Evolutionary conservation across 371 early-diverging fungal species (phyloP).

Genomic region (Coemansia sp.): DNA sequence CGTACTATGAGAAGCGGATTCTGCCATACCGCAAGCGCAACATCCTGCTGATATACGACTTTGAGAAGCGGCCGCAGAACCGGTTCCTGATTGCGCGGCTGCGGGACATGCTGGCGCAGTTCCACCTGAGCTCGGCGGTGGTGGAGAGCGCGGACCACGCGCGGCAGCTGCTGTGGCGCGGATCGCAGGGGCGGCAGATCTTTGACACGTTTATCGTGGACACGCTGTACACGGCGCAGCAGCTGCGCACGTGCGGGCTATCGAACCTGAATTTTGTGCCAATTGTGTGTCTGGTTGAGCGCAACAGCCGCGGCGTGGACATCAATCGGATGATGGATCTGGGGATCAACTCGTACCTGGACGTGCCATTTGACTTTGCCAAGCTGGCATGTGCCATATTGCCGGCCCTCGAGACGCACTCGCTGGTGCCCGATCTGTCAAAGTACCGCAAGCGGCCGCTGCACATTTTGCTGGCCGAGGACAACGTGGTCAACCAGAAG

Average conservation of each 20-base stretch:
- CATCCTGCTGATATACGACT: slow-evolving; percentile 39
- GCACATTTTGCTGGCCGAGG: slow-evolving; percentile 76
- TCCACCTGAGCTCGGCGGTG: slow-evolving; percentile 35
- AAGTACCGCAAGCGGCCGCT: slow-evolving; percentile 55
- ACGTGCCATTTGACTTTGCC: slow-evolving; percentile 58
- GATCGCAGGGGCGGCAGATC: slow-evolving; percentile 27
- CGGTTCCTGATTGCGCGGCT: slow-evolving; percentile 11
- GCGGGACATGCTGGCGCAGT: slow-evolving; percentile 27
- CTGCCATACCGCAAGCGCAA: slow-evolving; percentile 44
- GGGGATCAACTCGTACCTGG: slow-evolving; percentile 65
- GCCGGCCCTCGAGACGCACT: slow-evolving; percentile 69
- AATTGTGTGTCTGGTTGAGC: slow-evolving; percentile 53
- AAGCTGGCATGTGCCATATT: slow-evolving; percentile 66
- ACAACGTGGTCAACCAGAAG: slow-evolving; percentile 81
- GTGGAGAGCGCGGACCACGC: slow-evolving; percentile 31
- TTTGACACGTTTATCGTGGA: slow-evolving; percentile 47
- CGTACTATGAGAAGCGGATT: slow-evolving; percentile 37
- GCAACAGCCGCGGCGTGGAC: slow-evolving; percentile 18
- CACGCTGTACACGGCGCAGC: slow-evolving; percentile 21
- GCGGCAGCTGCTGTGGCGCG: slow-evolving; percentile 31
- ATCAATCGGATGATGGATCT: slow-evolving; percentile 67
- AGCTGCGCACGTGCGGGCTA: slow-evolving; percentile 31
- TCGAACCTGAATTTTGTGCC: slow-evolving; percentile 62
- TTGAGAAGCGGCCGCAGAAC: slow-evolving; percentile 18
- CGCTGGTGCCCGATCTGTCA: slow-evolving; percentile 59